These are phyloP conservation scores for Cyberlindnera amylophila DNA, from an alignment of 805 yeast genomes.

Conservation along the genomic window DNA sequence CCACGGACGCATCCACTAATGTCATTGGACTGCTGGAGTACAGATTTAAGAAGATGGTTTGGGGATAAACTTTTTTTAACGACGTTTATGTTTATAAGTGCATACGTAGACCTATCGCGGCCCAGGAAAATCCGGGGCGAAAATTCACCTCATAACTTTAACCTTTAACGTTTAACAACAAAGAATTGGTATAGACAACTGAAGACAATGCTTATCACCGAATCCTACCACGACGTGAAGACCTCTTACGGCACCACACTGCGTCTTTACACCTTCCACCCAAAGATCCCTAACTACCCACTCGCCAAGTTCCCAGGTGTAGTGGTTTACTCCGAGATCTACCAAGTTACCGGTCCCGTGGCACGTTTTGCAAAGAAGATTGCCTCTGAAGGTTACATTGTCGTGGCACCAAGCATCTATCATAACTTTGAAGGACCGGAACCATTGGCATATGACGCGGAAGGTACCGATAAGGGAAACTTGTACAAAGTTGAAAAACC, in stretches of 20 bases:
- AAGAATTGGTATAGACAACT: too few species aligned
- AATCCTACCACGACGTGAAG: conserved; percentile 56
- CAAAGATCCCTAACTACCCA: conserved; percentile 70
- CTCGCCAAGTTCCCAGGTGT: conserved; percentile 79
- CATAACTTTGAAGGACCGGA: conserved; percentile 67
- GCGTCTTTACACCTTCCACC: conserved; percentile 64
- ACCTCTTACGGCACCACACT: conserved; percentile 66
- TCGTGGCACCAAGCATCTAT: conserved; percentile 75
- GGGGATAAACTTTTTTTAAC: conserved; percentile 29
- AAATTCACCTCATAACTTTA: not conserved
- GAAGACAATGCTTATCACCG: conserved; percentile 59
- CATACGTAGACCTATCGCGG: too few species aligned
- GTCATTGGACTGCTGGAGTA: conserved; percentile 34
- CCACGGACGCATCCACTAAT: conserved; percentile 35
- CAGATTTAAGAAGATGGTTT: conserved; percentile 34
- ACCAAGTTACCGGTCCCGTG: conserved; percentile 83
- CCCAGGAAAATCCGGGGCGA: not conserved
- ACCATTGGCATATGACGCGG: conserved; percentile 63
- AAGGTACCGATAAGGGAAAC: conserved; percentile 77
- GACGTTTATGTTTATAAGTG: not conserved
- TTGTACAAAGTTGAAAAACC: conserved; percentile 62
- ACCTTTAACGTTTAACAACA: too few species aligned
- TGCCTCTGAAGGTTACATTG: conserved; percentile 77
- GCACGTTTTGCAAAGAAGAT: conserved; percentile 71
- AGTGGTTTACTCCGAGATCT: conserved; percentile 72